Base-by-base conservation (phyloP, 2,329 filamentous ascomycete species). In the Blastomyces gilchristii region DNA sequence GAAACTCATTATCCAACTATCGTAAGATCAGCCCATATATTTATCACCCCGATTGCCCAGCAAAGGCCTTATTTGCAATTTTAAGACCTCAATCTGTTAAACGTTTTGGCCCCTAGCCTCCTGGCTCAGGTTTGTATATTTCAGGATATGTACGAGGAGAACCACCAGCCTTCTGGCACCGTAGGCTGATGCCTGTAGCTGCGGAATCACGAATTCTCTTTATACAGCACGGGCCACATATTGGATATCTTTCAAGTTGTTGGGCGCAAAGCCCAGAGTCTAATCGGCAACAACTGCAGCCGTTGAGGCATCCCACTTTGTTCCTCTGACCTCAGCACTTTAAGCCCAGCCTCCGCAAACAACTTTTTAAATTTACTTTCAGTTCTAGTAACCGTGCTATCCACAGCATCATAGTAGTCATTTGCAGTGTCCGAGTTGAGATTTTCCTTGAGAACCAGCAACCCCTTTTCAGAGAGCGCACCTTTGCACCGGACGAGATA, bases 391-490 rank as follows among this genome's bases (percentile, higher is more conserved):
- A 96, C 87, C 69, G 85, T 88, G 69, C 85, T 90, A 71, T 96
- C 91, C 64, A 81, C 72, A 7, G 85, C 83, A 71, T 96, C 91
- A 72, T 87, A 96, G 28, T 88, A 77, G 72, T 96, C 91, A 41
- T 77, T 72, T 0, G 79, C 79, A 0, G 76, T 76, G 68, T 82
- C 67, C 1, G 81, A 85, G 22, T 79, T 83, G 65, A 90, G 71
- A 70, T 96, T 97, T 78, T 97, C 92, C 78, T 94, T 94, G 62
- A 92, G 79, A 9, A 91, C 81, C 18, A 93, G 84, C 57, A 80
- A 70, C 0, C 78, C 79, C 12, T 67, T 71, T 22, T 74, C 62
- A 58, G 73, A 68, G 65, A 88, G 69, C 0, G 78, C 79, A 0
- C 74, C 68, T 58, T 80, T 82, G 72, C 89, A 89, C 34, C 84